Evolutionary conservation across 257 asterid species (phyloP).

Genomic region (Jacaranda copaia): DNA sequence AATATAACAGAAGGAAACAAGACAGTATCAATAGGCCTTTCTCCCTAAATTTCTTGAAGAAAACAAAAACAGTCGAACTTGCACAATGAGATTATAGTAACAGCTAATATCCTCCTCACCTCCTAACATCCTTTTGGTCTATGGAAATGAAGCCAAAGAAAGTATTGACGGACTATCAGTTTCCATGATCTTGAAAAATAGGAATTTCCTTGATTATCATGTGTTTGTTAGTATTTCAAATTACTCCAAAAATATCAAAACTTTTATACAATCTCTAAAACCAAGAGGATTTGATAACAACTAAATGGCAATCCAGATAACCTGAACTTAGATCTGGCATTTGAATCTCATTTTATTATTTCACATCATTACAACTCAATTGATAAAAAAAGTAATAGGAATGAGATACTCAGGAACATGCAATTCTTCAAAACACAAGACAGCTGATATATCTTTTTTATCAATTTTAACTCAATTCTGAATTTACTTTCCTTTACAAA

Average conservation of each 20-base stretch:
- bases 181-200: conserved; percentile 13
- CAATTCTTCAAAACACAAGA: background rate
- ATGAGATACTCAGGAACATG: conserved; percentile 27
- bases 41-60: conserved; percentile 15
- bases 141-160: background rate
- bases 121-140: conserved; percentile 2
- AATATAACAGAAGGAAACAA: background rate
- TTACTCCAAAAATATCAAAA: background rate
- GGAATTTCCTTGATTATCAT: conserved; percentile 1
- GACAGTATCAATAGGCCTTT: background rate
- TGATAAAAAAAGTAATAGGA: background rate
- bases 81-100: conserved; percentile 14
- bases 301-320: background rate
- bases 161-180: background rate
- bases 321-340: background rate
- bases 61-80: background rate
- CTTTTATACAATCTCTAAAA: background rate
- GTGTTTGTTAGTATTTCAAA: background rate
- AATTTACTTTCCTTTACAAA: background rate
- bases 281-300: conserved; percentile 17
- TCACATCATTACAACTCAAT: conserved; percentile 6
- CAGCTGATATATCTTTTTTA: background rate
- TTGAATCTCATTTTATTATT: conserved; percentile 2
- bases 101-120: conserved; percentile 5
- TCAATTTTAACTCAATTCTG: background rate